Conservation (phyloP, 306 rosid genomes). For the Medicago truncatula region DNA sequence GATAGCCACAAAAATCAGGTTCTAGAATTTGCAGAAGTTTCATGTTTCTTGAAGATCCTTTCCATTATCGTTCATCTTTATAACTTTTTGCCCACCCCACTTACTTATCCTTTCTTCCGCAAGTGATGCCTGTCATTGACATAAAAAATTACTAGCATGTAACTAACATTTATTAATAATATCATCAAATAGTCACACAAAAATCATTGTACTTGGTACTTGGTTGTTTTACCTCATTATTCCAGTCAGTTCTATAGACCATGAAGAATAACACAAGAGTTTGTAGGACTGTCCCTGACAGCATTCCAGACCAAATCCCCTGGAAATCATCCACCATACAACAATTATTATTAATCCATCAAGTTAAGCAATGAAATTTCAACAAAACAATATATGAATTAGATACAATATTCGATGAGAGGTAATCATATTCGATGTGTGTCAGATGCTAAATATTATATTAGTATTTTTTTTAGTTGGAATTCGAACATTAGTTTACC, state of each 20-base stretch:
- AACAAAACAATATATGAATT: not conserved
- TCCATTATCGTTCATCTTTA: not conserved
- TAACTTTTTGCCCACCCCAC: slow-evolving; percentile 44
- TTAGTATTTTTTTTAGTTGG: too few relatives aligned
- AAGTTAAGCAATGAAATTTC: not conserved
- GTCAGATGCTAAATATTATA: too few relatives aligned
- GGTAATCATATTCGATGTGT: too few relatives aligned
- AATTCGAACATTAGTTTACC: too few relatives aligned
- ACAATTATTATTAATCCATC: not conserved
- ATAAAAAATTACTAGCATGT: not conserved
- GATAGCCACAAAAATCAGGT: not conserved
- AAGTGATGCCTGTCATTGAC: slow-evolving; percentile 50
- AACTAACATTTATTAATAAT: not conserved
- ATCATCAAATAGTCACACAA: not conserved
- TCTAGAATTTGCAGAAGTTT: slow-evolving; percentile 8
- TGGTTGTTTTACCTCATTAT: slow-evolving; percentile 79
- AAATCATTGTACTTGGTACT: too few relatives aligned
- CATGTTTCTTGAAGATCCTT: not conserved
- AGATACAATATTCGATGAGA: too few relatives aligned
- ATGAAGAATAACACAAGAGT: slow-evolving; percentile 62
- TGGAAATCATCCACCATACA: slow-evolving; percentile 38
- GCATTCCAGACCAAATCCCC: slow-evolving; percentile 89
- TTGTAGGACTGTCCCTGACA: slow-evolving; percentile 69
- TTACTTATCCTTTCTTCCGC: slow-evolving; percentile 44
- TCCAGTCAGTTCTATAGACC: slow-evolving; percentile 74